Conservation (phyloP, 352 stramenopile species). For the Phytopythium chamaehyphon region DNA sequence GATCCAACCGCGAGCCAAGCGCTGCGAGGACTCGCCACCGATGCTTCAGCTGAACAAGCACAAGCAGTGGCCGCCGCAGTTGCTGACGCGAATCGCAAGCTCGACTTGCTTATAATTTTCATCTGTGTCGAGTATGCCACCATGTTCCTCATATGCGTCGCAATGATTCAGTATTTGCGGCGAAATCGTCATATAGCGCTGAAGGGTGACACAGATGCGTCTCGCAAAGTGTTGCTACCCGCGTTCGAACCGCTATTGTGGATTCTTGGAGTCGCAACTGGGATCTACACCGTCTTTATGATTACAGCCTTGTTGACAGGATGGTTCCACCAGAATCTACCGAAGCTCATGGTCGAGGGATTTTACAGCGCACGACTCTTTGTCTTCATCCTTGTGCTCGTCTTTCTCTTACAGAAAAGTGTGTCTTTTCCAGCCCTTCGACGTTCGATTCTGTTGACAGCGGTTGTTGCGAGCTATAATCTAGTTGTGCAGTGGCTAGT, state of each 20-base stretch:
- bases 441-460: conserved; percentile 30
- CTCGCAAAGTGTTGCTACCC: conserved; percentile 58
- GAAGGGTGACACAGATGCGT: conserved; percentile 35
- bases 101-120: conserved; percentile 35
- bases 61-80: too few relatives aligned
- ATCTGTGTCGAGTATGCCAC: conserved; percentile 38
- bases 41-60: too few relatives aligned
- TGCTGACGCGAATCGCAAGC: conserved; percentile 8
- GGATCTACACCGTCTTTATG: conserved; percentile 32
- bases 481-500: conserved; percentile 17
- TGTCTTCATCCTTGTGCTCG: conserved; percentile 37
- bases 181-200: conserved; percentile 50
- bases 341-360: conserved; percentile 23
- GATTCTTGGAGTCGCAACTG: conserved; percentile 34
- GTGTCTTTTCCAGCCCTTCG: conserved; percentile 40
- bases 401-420: conserved; percentile 61
- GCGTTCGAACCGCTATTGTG: conserved; percentile 68
- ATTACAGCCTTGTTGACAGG: conserved; percentile 22
- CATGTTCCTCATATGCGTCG: conserved; percentile 36
- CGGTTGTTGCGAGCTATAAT: conserved; percentile 30
- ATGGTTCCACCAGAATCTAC: conserved; percentile 26
- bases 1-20: too few relatives aligned
- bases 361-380: conserved; percentile 56
- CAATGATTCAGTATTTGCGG: conserved; percentile 51
- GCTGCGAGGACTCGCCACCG: too few relatives aligned